phyloP scores from a whole-genome alignment of 495 filamentous ascomycete species.

The Penicilliopsis zonata region DNA sequence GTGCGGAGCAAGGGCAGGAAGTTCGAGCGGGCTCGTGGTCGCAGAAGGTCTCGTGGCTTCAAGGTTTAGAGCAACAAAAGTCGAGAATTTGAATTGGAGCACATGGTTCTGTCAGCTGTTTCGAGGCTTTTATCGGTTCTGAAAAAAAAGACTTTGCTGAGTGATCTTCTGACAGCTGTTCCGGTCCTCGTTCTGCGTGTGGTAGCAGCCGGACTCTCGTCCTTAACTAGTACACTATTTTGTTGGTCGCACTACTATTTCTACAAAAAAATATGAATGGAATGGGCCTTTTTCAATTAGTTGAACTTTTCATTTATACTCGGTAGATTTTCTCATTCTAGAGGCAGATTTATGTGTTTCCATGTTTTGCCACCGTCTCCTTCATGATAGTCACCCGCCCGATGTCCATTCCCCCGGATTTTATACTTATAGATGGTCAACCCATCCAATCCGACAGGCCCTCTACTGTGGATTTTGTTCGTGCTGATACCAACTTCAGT shows the following conservation, averaged over 20 bases:
- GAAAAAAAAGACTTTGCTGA: too few relatives aligned
- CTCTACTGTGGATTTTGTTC: slow-evolving; percentile 93
- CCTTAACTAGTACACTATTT: too few relatives aligned
- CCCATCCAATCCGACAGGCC: slow-evolving; percentile 88
- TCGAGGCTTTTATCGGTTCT: too few relatives aligned
- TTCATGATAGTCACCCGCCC: slow-evolving; percentile 59
- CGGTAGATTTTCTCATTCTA: too few relatives aligned
- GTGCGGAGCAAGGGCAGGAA: slow-evolving; percentile 97
- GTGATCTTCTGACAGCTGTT: too few relatives aligned
- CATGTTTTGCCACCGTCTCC: slow-evolving; percentile 49
- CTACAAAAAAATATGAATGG: too few relatives aligned
- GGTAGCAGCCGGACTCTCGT: too few relatives aligned
- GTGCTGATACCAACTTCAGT: slow-evolving; percentile 98
- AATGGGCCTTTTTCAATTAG: too few relatives aligned
- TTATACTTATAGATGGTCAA: slow-evolving; percentile 96
- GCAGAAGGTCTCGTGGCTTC: slow-evolving; percentile 92
- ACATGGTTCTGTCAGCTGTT: not conserved
- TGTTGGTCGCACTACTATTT: too few relatives aligned
- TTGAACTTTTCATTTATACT: too few relatives aligned
- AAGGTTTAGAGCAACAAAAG: slow-evolving; percentile 67
- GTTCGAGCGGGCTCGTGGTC: slow-evolving; percentile 96
- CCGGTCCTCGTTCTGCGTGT: too few relatives aligned
- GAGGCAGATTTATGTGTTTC: slow-evolving; percentile 51
- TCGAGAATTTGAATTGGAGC: not conserved
- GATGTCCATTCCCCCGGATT: slow-evolving; percentile 69